Evolutionary conservation across 305 asterid species (phyloP).

Genomic region (Fraxinus sp.): DNA sequence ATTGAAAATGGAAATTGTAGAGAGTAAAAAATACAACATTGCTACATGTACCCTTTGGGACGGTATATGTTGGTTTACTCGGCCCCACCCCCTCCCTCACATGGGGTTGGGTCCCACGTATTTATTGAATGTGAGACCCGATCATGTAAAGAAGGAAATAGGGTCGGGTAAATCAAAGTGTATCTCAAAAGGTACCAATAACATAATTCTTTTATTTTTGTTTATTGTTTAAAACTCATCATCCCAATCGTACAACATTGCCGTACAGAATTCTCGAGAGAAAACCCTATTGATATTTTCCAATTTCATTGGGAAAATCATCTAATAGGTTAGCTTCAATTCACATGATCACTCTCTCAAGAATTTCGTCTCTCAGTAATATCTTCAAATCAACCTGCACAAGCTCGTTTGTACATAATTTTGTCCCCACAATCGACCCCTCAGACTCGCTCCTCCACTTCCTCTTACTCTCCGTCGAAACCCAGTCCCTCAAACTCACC

Average conservation of each 20-base stretch:
- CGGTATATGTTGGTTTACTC: no score
- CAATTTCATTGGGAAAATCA: neutral
- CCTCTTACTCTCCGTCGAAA: slow-evolving; percentile 41
- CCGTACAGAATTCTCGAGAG: neutral
- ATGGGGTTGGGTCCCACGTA: no score
- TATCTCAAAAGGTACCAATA: no score
- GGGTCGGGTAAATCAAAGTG: no score
- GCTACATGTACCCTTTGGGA: no score
- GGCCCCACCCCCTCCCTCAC: no score
- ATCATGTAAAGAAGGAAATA: no score
- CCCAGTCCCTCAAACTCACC: slow-evolving; percentile 36
- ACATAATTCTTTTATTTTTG: no score
- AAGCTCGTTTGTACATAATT: slow-evolving; percentile 19
- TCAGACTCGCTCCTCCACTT: slow-evolving; percentile 37
- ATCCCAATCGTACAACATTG: neutral
- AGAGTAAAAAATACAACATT: no score
- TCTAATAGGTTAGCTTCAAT: slow-evolving; percentile 15
- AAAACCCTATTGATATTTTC: neutral
- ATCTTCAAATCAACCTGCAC: slow-evolving; percentile 16
- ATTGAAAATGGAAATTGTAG: slow-evolving; percentile 11
- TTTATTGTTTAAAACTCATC: no score
- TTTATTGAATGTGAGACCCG: no score
- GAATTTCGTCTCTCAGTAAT: slow-evolving; percentile 24
- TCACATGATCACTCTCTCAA: slow-evolving; percentile 42
- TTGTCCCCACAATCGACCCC: slow-evolving; percentile 29